Conservation (phyloP, 1,284 basidiomycete species). For the Cryptococcus sp. region DNA sequence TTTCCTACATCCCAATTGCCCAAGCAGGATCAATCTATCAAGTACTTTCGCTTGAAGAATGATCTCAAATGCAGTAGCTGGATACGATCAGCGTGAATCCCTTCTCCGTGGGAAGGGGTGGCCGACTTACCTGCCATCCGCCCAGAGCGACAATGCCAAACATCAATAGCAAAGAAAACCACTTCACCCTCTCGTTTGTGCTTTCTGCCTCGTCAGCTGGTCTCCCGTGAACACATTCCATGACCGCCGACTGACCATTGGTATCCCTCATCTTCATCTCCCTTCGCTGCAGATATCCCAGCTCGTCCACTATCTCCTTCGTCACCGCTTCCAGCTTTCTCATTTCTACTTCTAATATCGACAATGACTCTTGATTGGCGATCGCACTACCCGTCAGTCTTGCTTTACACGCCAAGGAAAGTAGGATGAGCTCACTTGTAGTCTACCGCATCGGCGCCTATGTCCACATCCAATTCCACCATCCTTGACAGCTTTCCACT, state of each 20-base stretch:
- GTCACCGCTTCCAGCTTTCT: slow-evolving; percentile 90
- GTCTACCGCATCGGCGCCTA: slow-evolving; percentile 96
- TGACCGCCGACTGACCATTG: slow-evolving; percentile 61
- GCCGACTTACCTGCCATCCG: slow-evolving; percentile 69
- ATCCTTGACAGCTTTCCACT: slow-evolving; percentile 55
- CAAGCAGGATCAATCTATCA: slow-evolving; percentile 70
- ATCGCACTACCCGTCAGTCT: slow-evolving; percentile 63
- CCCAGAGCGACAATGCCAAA: slow-evolving; percentile 75
- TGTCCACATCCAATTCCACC: slow-evolving; percentile 92
- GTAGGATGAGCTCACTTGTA: slow-evolving; percentile 70
- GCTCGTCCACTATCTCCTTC: slow-evolving; percentile 90
- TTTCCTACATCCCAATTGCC: too few relatives aligned
- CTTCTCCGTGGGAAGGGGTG: background rate
- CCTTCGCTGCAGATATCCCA: slow-evolving; percentile 83
- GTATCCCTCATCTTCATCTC: slow-evolving; percentile 88
- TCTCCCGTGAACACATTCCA: background rate
- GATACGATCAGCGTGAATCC: too few relatives aligned
- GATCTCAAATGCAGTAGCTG: slow-evolving; percentile 79
- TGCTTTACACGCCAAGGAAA: background rate
- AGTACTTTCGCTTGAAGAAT: slow-evolving; percentile 95
- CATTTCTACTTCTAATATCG: slow-evolving; percentile 95
- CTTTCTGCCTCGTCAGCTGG: slow-evolving; percentile 58
- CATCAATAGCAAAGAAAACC: slow-evolving; percentile 85
- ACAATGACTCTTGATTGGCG: slow-evolving; percentile 95
- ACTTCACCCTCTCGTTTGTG: slow-evolving; percentile 84